A percentile compares a stretch with the other conserved stretches of the same genome.
Conservation (phyloP, 2,329 filamentous ascomycete genomes). For the Bipolaris gigantea region DNA sequence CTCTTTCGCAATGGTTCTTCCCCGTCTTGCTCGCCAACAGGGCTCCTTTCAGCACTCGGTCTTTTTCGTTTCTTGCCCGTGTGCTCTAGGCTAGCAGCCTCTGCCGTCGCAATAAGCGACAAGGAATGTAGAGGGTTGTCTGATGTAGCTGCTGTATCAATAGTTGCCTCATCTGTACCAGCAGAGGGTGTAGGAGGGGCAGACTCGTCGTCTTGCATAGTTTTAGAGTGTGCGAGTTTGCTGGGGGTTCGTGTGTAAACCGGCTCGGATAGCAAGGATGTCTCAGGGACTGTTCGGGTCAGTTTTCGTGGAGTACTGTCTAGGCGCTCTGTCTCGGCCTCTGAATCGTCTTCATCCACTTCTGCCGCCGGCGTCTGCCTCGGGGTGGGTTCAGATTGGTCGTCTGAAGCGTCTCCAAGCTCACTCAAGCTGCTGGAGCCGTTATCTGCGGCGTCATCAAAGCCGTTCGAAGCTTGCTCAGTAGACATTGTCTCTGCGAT, state of each 20-base stretch:
- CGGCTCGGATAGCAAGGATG: constrained; percentile 39
- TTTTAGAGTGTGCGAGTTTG: constrained; percentile 42
- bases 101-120: constrained; percentile 36
- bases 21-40: constrained; percentile 36
- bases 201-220: constrained; percentile 36
- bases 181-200: constrained; percentile 33
- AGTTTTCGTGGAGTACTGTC: constrained; percentile 80
- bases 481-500: constrained; percentile 18
- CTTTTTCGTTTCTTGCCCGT: constrained; percentile 51
- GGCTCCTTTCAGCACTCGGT: constrained; percentile 45
- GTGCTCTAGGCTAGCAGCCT: constrained; percentile 37
- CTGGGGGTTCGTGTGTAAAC: constrained; percentile 42
- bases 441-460: constrained; percentile 57
- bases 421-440: constrained; percentile 91
- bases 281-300: constrained; percentile 43
- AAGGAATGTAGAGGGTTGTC: constrained; percentile 37
- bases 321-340: constrained; percentile 92
- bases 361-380: constrained; percentile 26
- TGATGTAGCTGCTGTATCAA: constrained; percentile 20
- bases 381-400: constrained; percentile 45
- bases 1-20: constrained; percentile 46
- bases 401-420: constrained; percentile 77
- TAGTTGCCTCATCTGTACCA: constrained; percentile 17
- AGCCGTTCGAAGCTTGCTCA: constrained; percentile 17
- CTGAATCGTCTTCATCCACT: constrained; percentile 66